Conservation (phyloP, 2,329 filamentous ascomycete genomes). For the Coniochaeta hoffmannii region DNA sequence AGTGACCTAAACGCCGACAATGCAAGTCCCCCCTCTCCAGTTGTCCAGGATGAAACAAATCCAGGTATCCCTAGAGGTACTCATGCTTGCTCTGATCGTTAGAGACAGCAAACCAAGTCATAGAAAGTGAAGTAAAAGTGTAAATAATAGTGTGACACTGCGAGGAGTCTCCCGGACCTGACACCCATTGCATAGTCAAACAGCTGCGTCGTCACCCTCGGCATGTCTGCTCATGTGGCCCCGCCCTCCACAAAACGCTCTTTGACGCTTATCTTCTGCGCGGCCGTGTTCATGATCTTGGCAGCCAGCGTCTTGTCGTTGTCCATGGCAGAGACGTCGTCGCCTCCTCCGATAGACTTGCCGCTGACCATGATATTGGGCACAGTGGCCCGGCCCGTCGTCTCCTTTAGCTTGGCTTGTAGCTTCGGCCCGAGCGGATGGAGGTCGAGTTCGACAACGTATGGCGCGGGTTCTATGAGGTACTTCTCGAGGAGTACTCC, state of each 20-base stretch:
- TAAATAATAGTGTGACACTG: background rate
- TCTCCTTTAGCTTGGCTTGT: conserved; percentile 63
- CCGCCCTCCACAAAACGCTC: conserved; percentile 30
- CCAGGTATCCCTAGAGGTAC: background rate
- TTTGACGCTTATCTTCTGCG: conserved; percentile 50
- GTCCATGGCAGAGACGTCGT: conserved; percentile 73
- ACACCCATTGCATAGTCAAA: too few species aligned
- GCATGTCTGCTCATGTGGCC: background rate
- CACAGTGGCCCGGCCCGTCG: conserved; percentile 77
- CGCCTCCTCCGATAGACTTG: conserved; percentile 81
- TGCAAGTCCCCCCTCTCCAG: background rate
- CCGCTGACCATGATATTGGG: conserved; percentile 88
- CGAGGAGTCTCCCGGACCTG: background rate
- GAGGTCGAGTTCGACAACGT: conserved; percentile 83
- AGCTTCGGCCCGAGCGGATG: conserved; percentile 67
- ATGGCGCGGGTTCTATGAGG: conserved; percentile 71
- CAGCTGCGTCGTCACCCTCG: background rate
- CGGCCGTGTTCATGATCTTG: conserved; percentile 67
- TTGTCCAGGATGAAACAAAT: background rate
- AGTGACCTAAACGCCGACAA: conserved; percentile 1
- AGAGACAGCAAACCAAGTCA: background rate
- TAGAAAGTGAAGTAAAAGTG: background rate
- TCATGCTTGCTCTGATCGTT: background rate
- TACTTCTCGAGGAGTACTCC: conserved; percentile 77
- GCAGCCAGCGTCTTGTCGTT: conserved; percentile 56